Base-by-base conservation (phyloP, 2,329 filamentous ascomycete genomes). In the Claviceps pazoutovae region DNA sequence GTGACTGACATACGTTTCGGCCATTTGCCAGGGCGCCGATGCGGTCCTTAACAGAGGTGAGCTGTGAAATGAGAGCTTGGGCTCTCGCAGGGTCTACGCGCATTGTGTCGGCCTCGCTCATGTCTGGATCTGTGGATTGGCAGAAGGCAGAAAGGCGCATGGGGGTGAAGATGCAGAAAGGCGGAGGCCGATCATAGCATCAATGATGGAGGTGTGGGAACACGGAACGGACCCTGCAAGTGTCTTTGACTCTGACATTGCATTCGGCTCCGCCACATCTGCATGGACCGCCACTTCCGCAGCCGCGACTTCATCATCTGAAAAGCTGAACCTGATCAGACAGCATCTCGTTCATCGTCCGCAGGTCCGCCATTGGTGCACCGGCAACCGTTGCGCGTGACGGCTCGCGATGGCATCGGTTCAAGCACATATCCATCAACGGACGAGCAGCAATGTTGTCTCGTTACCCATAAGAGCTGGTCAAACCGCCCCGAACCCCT, bases 31-130 rank as follows among this genome's bases (percentile, higher is more conserved):
- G 75, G 41, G 75, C 68, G 36, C 72, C 64, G 54, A 88, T 70
- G 44, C 80, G 77, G 47, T 78, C 71, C 48, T 73, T 75, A 51
- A 88, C 80, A 44, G 72, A 66, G 58, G 74, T 68, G 55, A 88
- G 71, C 62, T 86, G 83, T 30, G 79, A 73, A 56, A 79, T 64
- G 53, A 88, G 79, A 52, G 73, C 71, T 54, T 77, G 73, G 45
- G 83, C 81, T 65, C 84, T 78, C 50, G 74, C 63, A 0, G 79
- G 72, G 57, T 83, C 74, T 56, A 84, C 70, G 60, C 78, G 79
- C 79, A 85, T 85, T 54, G 76, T 71, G 59, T 64, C 62, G 21
- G 58, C 52, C 45, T 72, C 69, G 56, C 66, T 68, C 74, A 76
- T 78, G 48, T 59, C 56, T 21, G 8, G 11, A 23, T 43, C 41